Evolutionary conservation across 1,284 basidiomycete species (phyloP).

Genomic region (Jaminaea rosea): DNA sequence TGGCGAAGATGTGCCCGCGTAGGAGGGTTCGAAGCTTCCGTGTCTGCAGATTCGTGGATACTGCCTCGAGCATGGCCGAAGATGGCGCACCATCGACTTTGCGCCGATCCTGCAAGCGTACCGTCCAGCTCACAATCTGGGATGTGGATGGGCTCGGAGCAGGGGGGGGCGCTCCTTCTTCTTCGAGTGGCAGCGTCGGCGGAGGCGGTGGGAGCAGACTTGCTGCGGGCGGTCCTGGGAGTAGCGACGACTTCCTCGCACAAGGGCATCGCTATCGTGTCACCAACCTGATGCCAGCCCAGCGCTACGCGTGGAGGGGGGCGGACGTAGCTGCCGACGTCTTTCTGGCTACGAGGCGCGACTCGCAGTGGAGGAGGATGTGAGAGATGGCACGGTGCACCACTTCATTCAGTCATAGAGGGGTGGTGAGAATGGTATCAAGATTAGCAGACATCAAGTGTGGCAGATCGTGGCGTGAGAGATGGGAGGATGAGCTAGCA

Average conservation of each 20-base stretch:
- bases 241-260: background rate
- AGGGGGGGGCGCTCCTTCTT: background rate
- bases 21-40: background rate
- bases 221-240: too few relatives aligned
- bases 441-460: too few relatives aligned
- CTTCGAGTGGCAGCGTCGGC: background rate
- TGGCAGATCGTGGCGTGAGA: too few relatives aligned
- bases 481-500: too few relatives aligned
- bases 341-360: conserved; percentile 57
- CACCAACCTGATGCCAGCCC: conserved; percentile 58
- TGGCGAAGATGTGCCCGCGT: background rate
- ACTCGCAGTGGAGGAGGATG: conserved; percentile 53
- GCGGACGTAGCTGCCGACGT: conserved; percentile 54
- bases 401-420: too few relatives aligned
- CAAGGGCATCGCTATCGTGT: conserved; percentile 43
- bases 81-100: conserved; percentile 55
- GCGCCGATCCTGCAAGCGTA: background rate
- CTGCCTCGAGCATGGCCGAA: background rate
- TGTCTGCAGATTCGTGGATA: background rate
- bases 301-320: conserved; percentile 59
- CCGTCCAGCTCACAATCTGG: background rate
- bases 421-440: too few relatives aligned
- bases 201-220: too few relatives aligned
- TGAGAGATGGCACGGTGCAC: too few relatives aligned
- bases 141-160: background rate